Base-by-base conservation (phyloP, 2,329 filamentous ascomycete genomes). In the Aspergillus pseudoterreus region DNA sequence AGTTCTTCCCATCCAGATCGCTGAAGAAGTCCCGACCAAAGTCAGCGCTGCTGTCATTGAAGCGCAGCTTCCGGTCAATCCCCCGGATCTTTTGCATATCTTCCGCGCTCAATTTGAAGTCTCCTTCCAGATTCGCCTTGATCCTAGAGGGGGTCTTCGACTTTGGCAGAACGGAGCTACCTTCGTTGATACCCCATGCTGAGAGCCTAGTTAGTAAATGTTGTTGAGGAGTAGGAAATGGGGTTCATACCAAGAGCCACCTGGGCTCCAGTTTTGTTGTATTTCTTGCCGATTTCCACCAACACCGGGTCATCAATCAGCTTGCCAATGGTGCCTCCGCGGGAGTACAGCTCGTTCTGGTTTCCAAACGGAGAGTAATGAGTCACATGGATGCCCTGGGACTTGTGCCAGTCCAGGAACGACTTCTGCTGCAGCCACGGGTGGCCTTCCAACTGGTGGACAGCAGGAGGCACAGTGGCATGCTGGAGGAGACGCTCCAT, bases 31-130 rank as follows among this genome's bases (percentile, higher is more conserved):
- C 70, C 66, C 78, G 82, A 3, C 80, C 77, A 69, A 85, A 86
- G 19, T 68, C 71, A 6, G 62, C 69, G 41, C 75, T 79, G 4
- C 81, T 76, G 63, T 86, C 82, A 50, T 85, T 86, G 62, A 86
- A 85, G 39, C 83, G 71, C 57, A 83, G 43, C 67, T 84, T 84
- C 70, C 79, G 82, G 62, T 86, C 82, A 17, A 85, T 71, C 0
- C 55, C 61, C 36, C 75, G 70, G 47, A 84, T 79, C 68, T 77
- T 80, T 62, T 78, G 67, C 59, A 86, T 68, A 60, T 88, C 84
- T 46, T 79, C 79, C 0, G 64, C 59, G 1, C 76, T 75, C 22
- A 88, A 72, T 61, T 80, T 78, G 65, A 88, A 87, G 62, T 83
- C 81, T 9, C 69, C 71, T 48, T 73, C 71, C 8, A 76, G 54